These are phyloP conservation scores for Olyra latifolia DNA, from an alignment of 176 grass and related monocot genomes.

Conservation along the genomic window DNA sequence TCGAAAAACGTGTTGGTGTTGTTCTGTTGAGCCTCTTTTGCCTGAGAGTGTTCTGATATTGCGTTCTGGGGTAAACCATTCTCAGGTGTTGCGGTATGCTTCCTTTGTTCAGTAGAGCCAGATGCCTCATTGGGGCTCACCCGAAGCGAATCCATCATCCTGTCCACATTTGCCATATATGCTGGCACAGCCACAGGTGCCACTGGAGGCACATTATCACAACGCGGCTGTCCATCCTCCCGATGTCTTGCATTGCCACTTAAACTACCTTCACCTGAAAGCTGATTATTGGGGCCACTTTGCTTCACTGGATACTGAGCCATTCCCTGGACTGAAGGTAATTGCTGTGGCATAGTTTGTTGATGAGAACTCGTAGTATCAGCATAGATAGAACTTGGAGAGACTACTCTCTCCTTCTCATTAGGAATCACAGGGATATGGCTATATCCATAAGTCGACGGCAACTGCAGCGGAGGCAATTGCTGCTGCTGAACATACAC, in stretches of 20 bases:
- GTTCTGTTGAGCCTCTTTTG: constrained; percentile 37
- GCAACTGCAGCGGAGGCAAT: constrained; percentile 32
- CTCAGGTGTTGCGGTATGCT: constrained; percentile 31
- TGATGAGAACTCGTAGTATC: constrained; percentile 31
- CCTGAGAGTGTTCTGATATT: constrained; percentile 34
- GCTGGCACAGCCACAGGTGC: constrained; percentile 41
- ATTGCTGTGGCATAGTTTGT: constrained; percentile 24
- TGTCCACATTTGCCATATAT: constrained; percentile 55
- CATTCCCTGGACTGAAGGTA: constrained; percentile 39
- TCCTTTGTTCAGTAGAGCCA: constrained; percentile 45
- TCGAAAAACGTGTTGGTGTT: constrained; percentile 54
- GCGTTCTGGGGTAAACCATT: constrained; percentile 48
- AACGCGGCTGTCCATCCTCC: constrained; percentile 44
- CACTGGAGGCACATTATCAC: constrained; percentile 32
- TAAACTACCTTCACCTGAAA: constrained; percentile 51
- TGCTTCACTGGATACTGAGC: constrained; percentile 45
- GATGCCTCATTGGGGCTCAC: constrained; percentile 39
- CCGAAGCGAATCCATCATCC: constrained; percentile 56
- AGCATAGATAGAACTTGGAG: constrained; percentile 41
- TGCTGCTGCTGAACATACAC: constrained; percentile 53
- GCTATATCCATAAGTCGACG: constrained; percentile 45
- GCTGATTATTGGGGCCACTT: constrained; percentile 27
- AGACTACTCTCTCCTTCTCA: constrained; percentile 44
- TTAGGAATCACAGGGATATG: constrained; percentile 44
- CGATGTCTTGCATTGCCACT: constrained; percentile 46